A percentile compares a stretch with the other conserved stretches of the same genome.
Evolutionary conservation across 495 filamentous ascomycete genomes (phyloP).

Genomic region (Aspergillus panamensis): DNA sequence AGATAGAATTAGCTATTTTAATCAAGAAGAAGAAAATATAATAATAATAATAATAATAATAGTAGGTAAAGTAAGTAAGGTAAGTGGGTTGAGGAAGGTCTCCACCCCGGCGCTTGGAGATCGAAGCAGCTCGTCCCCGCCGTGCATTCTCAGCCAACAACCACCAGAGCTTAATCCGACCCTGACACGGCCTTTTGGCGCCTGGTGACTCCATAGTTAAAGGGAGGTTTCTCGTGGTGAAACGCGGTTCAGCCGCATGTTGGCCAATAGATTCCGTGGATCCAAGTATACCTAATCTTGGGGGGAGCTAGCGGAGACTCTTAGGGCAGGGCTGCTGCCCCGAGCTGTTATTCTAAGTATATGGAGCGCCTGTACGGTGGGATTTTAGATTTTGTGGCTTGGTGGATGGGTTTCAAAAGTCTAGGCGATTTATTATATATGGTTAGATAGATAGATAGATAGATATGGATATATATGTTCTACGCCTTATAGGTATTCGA

Average conservation of each 20-base stretch:
- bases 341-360: too few species aligned
- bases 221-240: neutral
- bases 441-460: too few species aligned
- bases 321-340: too few species aligned
- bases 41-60: neutral
- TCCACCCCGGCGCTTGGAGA: constrained; percentile 35
- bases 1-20: neutral
- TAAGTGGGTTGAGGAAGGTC: neutral
- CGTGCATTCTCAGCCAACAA: constrained; percentile 32
- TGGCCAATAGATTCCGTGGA: neutral
- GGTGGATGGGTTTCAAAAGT: too few species aligned
- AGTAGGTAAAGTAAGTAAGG: neutral
- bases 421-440: too few species aligned
- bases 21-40: neutral
- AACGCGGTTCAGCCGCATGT: neutral
- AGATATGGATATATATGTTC: too few species aligned
- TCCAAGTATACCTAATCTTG: neutral
- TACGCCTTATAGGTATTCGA: too few species aligned
- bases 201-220: neutral
- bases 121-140: constrained; percentile 12
- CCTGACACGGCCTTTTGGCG: constrained; percentile 29
- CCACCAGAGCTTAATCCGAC: constrained; percentile 17
- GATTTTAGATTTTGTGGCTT: too few species aligned
- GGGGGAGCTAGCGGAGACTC: neutral
- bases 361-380: too few species aligned